Evolutionary conservation across 73 alveolate species (phyloP).

Genomic region (Durusdinium trenchii): DNA sequence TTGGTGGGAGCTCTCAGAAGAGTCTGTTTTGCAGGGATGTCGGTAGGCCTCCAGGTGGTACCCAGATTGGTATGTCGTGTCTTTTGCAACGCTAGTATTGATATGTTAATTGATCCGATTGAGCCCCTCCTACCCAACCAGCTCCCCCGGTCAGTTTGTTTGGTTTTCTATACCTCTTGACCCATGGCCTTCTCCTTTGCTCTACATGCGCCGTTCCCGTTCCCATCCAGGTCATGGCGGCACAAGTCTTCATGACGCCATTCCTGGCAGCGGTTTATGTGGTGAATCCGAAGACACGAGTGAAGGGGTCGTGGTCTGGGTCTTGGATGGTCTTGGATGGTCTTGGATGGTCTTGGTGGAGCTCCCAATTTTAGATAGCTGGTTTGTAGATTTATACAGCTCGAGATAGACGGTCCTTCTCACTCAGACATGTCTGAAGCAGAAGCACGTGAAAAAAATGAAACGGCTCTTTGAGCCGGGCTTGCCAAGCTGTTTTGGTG

Average conservation of each 20-base stretch:
- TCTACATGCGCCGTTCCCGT: not conserved
- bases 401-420: not conserved
- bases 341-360: too few relatives aligned
- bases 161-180: not conserved
- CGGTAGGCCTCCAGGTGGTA: not conserved
- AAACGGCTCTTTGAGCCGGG: too few relatives aligned
- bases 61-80: too few relatives aligned
- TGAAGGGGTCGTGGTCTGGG: not conserved
- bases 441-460: too few relatives aligned
- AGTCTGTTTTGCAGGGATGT: not conserved
- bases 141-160: too few relatives aligned
- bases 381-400: not conserved
- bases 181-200: not conserved
- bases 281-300: conserved; percentile 30
- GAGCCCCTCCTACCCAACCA: not conserved
- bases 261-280: conserved; percentile 93
- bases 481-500: too few relatives aligned
- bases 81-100: too few relatives aligned
- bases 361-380: too few relatives aligned
- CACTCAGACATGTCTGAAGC: not conserved
- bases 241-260: conserved; percentile 87
- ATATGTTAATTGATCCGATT: too few relatives aligned
- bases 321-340: too few relatives aligned
- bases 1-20: not conserved
- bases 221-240: conserved; percentile 43